Base-by-base conservation (phyloP, 106 monocot species). In the Ottelia alismoides region DNA sequence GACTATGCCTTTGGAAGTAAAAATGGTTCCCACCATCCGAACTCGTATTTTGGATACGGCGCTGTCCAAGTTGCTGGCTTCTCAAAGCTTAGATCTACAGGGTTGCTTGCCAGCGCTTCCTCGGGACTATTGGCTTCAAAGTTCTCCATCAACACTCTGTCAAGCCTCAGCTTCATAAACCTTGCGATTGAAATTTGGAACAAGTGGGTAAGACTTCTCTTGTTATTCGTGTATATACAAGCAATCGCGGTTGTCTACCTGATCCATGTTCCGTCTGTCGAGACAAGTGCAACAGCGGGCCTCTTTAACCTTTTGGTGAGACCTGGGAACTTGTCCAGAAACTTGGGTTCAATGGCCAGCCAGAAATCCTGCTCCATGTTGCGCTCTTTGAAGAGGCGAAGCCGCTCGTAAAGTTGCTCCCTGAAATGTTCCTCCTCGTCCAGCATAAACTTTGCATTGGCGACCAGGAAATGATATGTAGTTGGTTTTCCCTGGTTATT, bases 401-500 rank as follows among this genome's bases (percentile, higher is more conserved):
- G 69, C 66, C 61, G 73, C 82, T 92, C 92, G 12, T 46, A 67
- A 47, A 92, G 20, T 52, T 65, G 72, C 72, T 92, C 92, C 55
- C 73, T 51, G 83, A 92, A 92, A 54, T 92, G 92, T 66, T 92
- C 92, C 80, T 92, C 92, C 68, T 92, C 92, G 48, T 92, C 92
- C 55, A 92, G 60, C 92, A 92, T 83, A 76, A 92, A 92, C 63
- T 92, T 87, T 14, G 87, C 92, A 67, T 92, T 92, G 18, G 92
- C 92, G 63, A 92, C 87, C 50, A 92, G 0, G 40, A 92, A 92
- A 57, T 83, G 49, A 62, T 92, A 92, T 55, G 30, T 80, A 61
- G 25, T 83, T 25, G 65, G 55, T 30, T 71, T 78, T 57, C 50
- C 74, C 86, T 80, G 47, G n/a, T n/a, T n/a, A n/a, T n/a, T n/a